A percentile compares a stretch with the other conserved stretches of the same genome.
Evolutionary conservation across 495 filamentous ascomycete species (phyloP).

Genomic region (Tetracladium setigerum): DNA sequence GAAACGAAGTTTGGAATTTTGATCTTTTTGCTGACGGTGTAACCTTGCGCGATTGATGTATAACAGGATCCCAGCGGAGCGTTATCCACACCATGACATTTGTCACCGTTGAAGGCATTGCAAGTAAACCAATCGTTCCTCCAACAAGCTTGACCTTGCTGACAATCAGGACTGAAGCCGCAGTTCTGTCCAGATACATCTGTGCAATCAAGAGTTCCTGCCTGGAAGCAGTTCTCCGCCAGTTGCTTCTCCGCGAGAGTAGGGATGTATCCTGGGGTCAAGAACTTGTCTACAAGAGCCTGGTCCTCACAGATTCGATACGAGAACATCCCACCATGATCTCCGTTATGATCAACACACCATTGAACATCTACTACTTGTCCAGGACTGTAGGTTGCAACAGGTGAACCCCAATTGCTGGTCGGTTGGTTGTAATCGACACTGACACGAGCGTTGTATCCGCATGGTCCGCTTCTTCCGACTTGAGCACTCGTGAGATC

Average conservation of each 20-base stretch:
- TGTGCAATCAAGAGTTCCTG: slow-evolving; percentile 39
- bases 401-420: slow-evolving; percentile 37
- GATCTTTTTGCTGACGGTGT: slow-evolving; percentile 48
- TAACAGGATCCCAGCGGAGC: slow-evolving; percentile 36
- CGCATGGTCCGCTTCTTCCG: slow-evolving; percentile 45
- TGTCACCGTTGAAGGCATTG: slow-evolving; percentile 34
- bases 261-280: slow-evolving; percentile 21
- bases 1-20: slow-evolving; percentile 37
- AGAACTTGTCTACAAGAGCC: not conserved
- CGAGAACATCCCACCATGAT: slow-evolving; percentile 53
- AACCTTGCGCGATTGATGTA: slow-evolving; percentile 45
- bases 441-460: slow-evolving; percentile 47
- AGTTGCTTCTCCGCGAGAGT: slow-evolving; percentile 47
- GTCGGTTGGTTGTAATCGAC: slow-evolving; percentile 48
- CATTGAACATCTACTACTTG: slow-evolving; percentile 42
- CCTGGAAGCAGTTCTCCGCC: slow-evolving; percentile 46
- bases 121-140: slow-evolving; percentile 54
- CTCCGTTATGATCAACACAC: slow-evolving; percentile 52
- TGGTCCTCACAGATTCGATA: slow-evolving; percentile 51
- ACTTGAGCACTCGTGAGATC: slow-evolving; percentile 37
- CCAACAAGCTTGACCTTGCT: slow-evolving; percentile 36
- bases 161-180: slow-evolving; percentile 45
- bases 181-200: slow-evolving; percentile 45
- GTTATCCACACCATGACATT: slow-evolving; percentile 44
- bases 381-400: slow-evolving; percentile 39